Base-by-base conservation (phyloP, 768 basidiomycete genomes). In the Trametes sanguinea region DNA sequence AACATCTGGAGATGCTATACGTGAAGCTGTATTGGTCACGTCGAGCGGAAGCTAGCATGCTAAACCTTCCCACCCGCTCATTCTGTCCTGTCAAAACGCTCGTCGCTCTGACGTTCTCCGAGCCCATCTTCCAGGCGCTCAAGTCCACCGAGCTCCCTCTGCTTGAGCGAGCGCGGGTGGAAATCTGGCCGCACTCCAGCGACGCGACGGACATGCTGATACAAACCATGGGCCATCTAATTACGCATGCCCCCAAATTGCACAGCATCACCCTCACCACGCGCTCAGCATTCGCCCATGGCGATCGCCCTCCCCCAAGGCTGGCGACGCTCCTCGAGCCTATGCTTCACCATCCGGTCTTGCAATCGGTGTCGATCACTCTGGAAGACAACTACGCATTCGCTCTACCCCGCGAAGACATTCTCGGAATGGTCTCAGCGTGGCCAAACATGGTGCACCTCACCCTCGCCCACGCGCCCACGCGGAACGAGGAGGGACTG, bases 1-100 rank as follows among this genome's bases (percentile, higher is more conserved):
- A 59, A 2, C 32, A 59, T 4, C 40, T 59, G 7, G 57, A 59
- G 35, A n/a, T 42, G 30, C 13, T 59, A 11, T 59, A 45, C 27
- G 50, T 59, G 5, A 59, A 59, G 57, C 57, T 59, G 8, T 59
- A 59, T 32, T 59, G 57, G 57, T 30, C 57, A 29, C 57, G 57
- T 14, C 32, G 32, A 7, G 42, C 50, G 13, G 57, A 59, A 14
- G 32, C 32, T 11, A 35, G 13, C 17, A 30, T 59, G 16, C 40
- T 22, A 7, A 29, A 59, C 32, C 50, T 59, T 6, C 50, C 16
- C 6, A 43, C 33, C 32, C 50, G 57, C 6, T 27, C 9, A 27
- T 59, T 8, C 17, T 40, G 13, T 6, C 33, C 30, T n/a, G 57
- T 52, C 2, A 59, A 59, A 42, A 44, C 50, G 11, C 16, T 59